Percentiles rank a stretch among this genome's conserved stretches.
Conservation (phyloP, 352 stramenopile species). For the Elongisporangium prolatum region DNA sequence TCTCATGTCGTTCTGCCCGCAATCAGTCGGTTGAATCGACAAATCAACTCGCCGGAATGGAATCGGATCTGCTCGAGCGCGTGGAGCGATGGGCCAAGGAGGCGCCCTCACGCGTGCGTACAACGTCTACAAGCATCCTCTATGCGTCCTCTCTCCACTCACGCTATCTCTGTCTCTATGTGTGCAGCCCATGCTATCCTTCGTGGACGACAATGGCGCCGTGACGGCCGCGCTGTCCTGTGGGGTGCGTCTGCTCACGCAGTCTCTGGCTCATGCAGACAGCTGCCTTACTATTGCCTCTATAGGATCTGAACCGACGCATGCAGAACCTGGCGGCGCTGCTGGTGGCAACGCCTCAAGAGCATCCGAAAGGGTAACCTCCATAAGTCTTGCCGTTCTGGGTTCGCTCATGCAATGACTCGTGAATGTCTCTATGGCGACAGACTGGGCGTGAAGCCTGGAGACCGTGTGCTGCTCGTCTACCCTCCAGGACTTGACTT, state of each 20-base stretch:
- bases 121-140: not conserved
- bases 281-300: not conserved
- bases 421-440: conserved; percentile 4
- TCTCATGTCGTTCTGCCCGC: not conserved
- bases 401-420: not conserved
- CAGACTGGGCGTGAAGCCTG: conserved; percentile 57
- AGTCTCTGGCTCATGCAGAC: conserved; percentile 3
- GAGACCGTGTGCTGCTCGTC: conserved; percentile 91
- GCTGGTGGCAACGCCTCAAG: conserved; percentile 34
- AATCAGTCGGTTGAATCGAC: not conserved
- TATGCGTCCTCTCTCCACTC: not conserved
- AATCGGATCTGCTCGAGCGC: conserved; percentile 67
- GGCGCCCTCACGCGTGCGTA: conserved; percentile 49
- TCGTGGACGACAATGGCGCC: conserved; percentile 64
- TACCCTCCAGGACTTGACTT: conserved; percentile 98
- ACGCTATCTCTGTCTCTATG: not conserved
- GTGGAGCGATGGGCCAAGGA: conserved; percentile 75
- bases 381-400: not conserved
- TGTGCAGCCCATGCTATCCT: conserved; percentile 67
- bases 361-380: conserved; percentile 64
- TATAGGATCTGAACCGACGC: conserved; percentile 61
- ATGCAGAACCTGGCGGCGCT: conserved; percentile 68
- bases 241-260: conserved; percentile 23
- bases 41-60: conserved; percentile 25
- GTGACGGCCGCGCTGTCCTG: conserved; percentile 51